These are phyloP conservation scores for Tylopilus orsonianus DNA, from an alignment of 1,284 basidiomycete genomes.

Conservation along the genomic window DNA sequence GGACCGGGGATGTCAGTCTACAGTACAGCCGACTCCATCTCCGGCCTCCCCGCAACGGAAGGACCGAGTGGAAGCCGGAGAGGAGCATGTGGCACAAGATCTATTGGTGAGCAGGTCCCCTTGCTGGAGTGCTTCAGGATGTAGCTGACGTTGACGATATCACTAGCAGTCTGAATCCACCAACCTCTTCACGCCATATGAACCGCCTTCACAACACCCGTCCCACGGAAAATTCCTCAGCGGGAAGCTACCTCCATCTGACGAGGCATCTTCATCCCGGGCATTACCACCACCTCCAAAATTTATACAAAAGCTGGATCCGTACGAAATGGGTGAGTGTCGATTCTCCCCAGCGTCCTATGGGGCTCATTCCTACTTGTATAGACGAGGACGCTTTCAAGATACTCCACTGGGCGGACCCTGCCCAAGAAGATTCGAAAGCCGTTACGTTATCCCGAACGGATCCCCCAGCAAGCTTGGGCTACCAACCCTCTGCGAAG, in stretches of 20 bases:
- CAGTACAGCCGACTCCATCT: not conserved
- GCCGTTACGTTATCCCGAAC: not conserved
- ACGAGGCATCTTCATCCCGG: not conserved
- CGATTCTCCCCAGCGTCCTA: not conserved
- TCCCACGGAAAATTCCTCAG: constrained; percentile 12
- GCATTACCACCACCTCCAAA: constrained; percentile 9
- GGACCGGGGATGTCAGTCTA: no score
- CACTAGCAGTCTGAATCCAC: constrained; percentile 1
- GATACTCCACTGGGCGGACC: constrained; percentile 13
- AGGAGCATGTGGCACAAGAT: not conserved
- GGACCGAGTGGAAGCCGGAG: not conserved
- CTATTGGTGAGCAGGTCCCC: constrained; percentile 6
- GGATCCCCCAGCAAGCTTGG: constrained; percentile 2
- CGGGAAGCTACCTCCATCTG: not conserved
- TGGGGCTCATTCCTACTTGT: not conserved
- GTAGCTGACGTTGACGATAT: not conserved
- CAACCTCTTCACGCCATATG: constrained; percentile 27
- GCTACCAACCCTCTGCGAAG: constrained; percentile 9
- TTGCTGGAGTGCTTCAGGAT: no score
- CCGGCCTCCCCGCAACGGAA: not conserved
- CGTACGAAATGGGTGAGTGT: constrained; percentile 29
- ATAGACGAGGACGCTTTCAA: constrained; percentile 30
- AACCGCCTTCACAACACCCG: constrained; percentile 26
- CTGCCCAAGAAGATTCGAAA: constrained; percentile 5
- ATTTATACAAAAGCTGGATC: constrained; percentile 29